Evolutionary conservation across 768 basidiomycete genomes (phyloP), one percentile per base, ranked within the genome.

Genomic region (Mycena capillaripes): DNA sequence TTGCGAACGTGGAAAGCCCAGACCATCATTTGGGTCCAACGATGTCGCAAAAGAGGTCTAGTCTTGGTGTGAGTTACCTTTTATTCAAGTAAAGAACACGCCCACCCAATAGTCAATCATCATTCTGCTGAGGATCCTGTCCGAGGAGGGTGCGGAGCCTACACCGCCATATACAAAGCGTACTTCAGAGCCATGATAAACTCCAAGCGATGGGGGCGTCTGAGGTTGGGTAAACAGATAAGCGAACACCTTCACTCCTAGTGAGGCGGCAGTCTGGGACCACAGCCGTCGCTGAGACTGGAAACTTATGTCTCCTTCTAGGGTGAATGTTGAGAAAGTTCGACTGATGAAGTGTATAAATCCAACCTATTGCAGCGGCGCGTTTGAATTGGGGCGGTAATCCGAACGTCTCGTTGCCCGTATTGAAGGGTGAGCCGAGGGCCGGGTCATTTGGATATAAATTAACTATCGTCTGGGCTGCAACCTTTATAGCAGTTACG

Each of bases 181-280:
- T 12, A 85, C 72, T 66, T 86, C 85, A 14, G 79, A 76, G 4
- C 77, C 76, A 72, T 85, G 84, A 9, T 70, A 42, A 12, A 84
- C 84, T 83, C 79, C 83, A 80, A 30, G 77, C 27, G 27, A 66
- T 48, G 42, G 81, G 72, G 11, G 74, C 19, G 17, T 44, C 42
- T 84, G 82, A 2, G 82, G 84, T 42, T 86, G 83, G 1, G 82
- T 84, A 72, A 87, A 88, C 6, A 85, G 73, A 72, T 87, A 88
- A 1, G 82, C 85, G 66, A 80, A 87, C 2, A 81, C 80, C 67
- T 81, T 81, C 5, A 85, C 80, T 8, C 85, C 85, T 16, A 68
- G 71, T 3, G 72, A 81, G 29, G 80, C 80, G 1, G 88, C 85
- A 2, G 82, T 84, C 46, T 81, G 82, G 21, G 83, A 83, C 78